These are phyloP conservation scores for Malus orientalis DNA, from an alignment of 306 rosid species.

Conservation along the genomic window DNA sequence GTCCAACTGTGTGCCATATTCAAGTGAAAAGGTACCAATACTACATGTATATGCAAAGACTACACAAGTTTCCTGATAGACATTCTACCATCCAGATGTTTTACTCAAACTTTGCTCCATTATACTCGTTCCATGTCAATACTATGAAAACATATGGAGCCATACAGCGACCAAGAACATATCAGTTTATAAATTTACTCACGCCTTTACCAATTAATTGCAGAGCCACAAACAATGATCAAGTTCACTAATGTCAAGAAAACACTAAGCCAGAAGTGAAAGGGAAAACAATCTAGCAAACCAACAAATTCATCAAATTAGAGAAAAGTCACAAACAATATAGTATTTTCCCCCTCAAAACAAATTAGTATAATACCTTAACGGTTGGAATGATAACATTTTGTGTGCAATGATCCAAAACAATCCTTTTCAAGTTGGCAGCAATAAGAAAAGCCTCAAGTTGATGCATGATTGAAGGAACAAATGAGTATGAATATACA, in stretches of 20 bases:
- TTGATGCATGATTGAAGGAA: constrained; percentile 78
- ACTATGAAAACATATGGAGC: too few species aligned
- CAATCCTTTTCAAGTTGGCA: constrained; percentile 47
- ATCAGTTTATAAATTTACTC: too few species aligned
- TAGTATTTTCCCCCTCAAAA: neutral
- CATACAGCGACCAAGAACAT: too few species aligned
- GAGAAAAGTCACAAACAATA: neutral
- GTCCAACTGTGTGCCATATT: neutral
- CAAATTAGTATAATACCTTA: constrained; percentile 36
- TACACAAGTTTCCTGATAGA: neutral
- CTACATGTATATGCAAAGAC: neutral
- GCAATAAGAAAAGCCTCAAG: constrained; percentile 64
- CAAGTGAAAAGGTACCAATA: neutral
- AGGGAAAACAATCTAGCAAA: neutral
- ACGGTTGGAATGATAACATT: constrained; percentile 36
- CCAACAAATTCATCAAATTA: too few species aligned
- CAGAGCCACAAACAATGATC: neutral
- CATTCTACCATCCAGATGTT: neutral
- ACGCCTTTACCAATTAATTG: too few species aligned
- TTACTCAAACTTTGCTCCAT: neutral
- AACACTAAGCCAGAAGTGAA: neutral
- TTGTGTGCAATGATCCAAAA: constrained; percentile 46
- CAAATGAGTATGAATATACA: constrained; percentile 53
- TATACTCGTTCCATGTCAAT: neutral
- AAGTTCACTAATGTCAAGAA: neutral